Percentiles rank a stretch among this genome's conserved stretches.
Evolutionary conservation across 176 grass and related monocot species (phyloP).

Genomic region (Oryza meridionalis): DNA sequence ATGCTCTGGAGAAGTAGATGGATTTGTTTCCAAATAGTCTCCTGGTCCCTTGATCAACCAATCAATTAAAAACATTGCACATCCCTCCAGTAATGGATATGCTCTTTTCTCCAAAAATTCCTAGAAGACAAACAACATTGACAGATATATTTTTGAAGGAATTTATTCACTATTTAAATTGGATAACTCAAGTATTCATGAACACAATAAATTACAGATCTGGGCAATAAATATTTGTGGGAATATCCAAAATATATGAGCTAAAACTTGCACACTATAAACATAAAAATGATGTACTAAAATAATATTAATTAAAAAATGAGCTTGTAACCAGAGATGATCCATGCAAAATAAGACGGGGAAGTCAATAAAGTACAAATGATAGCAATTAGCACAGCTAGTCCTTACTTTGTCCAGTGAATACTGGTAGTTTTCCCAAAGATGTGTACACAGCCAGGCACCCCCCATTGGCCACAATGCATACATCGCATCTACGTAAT

Average conservation of each 20-base stretch:
- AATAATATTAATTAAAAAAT: neutral
- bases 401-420: constrained; percentile 73
- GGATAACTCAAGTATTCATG: neutral
- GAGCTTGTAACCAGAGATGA: neutral
- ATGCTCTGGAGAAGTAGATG: constrained; percentile 93
- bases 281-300: neutral
- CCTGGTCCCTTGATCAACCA: constrained; percentile 71
- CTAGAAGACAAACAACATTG: constrained; percentile 36
- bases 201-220: neutral
- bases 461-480: constrained; percentile 91
- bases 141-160: constrained; percentile 15
- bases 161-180: too few relatives aligned
- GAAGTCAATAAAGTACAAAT: neutral
- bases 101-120: constrained; percentile 73
- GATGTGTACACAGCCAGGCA: constrained; percentile 82
- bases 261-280: constrained; percentile 10
- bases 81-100: constrained; percentile 75
- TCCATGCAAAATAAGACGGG: constrained; percentile 2
- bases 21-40: constrained; percentile 72
- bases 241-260: neutral
- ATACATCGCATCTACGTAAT: constrained; percentile 49
- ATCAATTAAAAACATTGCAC: constrained; percentile 71
- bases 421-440: constrained; percentile 83
- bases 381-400: neutral
- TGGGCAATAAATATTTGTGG: neutral